Conservation (phyloP, 2,329 filamentous ascomycete genomes). For the Alternaria panax region DNA sequence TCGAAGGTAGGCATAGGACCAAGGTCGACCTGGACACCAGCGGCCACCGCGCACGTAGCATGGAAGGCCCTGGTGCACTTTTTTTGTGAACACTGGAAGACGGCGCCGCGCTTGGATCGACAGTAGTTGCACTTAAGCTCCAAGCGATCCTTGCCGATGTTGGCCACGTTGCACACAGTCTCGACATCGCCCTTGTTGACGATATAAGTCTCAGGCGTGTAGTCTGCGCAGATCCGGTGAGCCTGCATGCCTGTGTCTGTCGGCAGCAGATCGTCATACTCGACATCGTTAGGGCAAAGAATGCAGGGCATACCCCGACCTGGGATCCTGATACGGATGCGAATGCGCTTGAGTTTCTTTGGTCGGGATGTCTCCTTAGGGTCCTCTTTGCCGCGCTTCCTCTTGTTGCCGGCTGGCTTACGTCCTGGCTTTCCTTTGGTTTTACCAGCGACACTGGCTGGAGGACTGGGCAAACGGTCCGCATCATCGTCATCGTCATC, state of each 20-base stretch:
- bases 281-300: conserved; percentile 89
- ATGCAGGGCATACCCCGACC: conserved; percentile 83
- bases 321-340: conserved; percentile 74
- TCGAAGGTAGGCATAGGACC: conserved; percentile 85
- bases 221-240: conserved; percentile 87
- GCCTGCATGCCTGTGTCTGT: conserved; percentile 89
- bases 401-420: conserved; percentile 72
- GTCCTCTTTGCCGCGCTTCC: conserved; percentile 56
- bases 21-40: conserved; percentile 89
- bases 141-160: conserved; percentile 83
- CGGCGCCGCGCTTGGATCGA: conserved; percentile 91
- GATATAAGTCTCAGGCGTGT: conserved; percentile 91
- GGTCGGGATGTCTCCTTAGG: conserved; percentile 59
- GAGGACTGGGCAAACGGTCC: conserved; percentile 76
- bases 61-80: conserved; percentile 95
- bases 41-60: conserved; percentile 89
- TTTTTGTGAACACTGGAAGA: conserved; percentile 94
- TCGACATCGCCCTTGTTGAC: conserved; percentile 71
- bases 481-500: conserved; percentile 66
- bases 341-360: conserved; percentile 75
- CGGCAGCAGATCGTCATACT: conserved; percentile 79
- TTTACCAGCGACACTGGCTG: conserved; percentile 75
- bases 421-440: conserved; percentile 70
- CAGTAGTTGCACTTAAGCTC: conserved; percentile 96
- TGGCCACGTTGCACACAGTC: conserved; percentile 77